Percentiles rank a stretch among this genome's conserved stretches.
Conservation (phyloP, 257 asterid genomes). For the Gentiana dahurica region DNA sequence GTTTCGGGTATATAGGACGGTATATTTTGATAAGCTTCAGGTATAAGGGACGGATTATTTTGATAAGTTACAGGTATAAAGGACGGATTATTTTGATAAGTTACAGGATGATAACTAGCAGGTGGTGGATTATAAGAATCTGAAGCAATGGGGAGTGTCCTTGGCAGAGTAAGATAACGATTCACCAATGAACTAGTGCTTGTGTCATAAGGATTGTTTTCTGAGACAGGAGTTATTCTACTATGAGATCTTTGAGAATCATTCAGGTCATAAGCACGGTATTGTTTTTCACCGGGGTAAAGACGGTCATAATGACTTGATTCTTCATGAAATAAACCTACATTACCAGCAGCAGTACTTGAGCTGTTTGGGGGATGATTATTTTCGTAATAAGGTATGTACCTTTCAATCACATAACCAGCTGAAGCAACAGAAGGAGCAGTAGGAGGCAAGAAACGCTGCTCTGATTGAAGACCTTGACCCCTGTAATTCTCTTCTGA, state of each 20-base stretch:
- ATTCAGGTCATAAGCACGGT: slow-evolving; percentile 48
- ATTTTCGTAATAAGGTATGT: no score
- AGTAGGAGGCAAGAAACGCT: slow-evolving; percentile 26
- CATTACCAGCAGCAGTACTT: no score
- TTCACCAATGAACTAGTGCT: slow-evolving; percentile 60
- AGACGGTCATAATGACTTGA: slow-evolving; percentile 15
- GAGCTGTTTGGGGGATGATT: no score
- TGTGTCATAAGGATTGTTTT: slow-evolving; percentile 44
- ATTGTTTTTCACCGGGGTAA: slow-evolving; percentile 44
- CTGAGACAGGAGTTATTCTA: slow-evolving; percentile 17
- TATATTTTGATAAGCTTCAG: slow-evolving; percentile 21
- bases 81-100: slow-evolving; percentile 17
- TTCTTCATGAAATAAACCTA: slow-evolving; percentile 14
- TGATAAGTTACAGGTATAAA: slow-evolving; percentile 15
- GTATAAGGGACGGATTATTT: slow-evolving; percentile 13
- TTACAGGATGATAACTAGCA: slow-evolving; percentile 11
- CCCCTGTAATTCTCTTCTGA: slow-evolving; percentile 70
- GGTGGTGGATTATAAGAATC: slow-evolving; percentile 17
- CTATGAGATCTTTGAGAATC: slow-evolving; percentile 15
- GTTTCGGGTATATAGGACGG: slow-evolving; percentile 16
- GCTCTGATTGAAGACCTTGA: slow-evolving; percentile 51
- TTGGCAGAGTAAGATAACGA: slow-evolving; percentile 45
- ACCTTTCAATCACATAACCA: slow-evolving; percentile 15
- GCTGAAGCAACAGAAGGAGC: slow-evolving; percentile 7
- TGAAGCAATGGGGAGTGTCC: slow-evolving; percentile 15